Evolutionary conservation across 768 basidiomycete genomes (phyloP), one percentile per base, ranked within the genome.

Genomic region (Serendipita indica): DNA sequence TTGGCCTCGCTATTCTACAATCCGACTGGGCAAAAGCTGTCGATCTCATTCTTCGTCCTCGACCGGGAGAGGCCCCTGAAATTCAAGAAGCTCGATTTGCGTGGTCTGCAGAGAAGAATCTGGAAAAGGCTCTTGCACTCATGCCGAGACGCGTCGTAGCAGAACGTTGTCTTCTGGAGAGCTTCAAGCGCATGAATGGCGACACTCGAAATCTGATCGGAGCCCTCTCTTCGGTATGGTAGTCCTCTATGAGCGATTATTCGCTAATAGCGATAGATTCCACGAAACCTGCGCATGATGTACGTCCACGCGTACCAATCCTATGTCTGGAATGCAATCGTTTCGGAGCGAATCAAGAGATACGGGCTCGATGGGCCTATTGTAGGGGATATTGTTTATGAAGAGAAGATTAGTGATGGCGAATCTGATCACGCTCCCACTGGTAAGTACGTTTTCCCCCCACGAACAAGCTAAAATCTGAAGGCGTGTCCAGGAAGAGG

Each of bases 231-330:
- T 89, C 84, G 43, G 91, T 89, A 69, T 60, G 45, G 43, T 60
- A 61, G 13, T 39, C 7, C 27, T 58, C 18, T n/a, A 39, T 43
- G 39, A 22, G 41, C 33, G 56, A 57, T 1, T 28, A 58, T 28
- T 25, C 34, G 56, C 63, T 57, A 25, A 52, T 20, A 32, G 52
- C 27, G 27, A 27, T 33, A 97, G 94, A 98, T 99, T 64, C 96
- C 96, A 13, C 79, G 86, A 59, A 98, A 94, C 67, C 79, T 99
- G 60, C 80, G 96, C 56, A 73, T 96, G 63, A 97, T 99, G 89
- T 99, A 98, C 69, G 83, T 97, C 58, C 96, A 99, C 69, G 93
- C 93, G 30, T 99, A 97, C 68, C 96, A 99, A 69, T 93, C 89
- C 14, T 99, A 97, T 65, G 84, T 98, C 33, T 99, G 94, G 94